Percentiles rank a stretch among this genome's conserved stretches.
Conservation (phyloP, 805 yeast species). For the Debaryomyces maramus region DNA sequence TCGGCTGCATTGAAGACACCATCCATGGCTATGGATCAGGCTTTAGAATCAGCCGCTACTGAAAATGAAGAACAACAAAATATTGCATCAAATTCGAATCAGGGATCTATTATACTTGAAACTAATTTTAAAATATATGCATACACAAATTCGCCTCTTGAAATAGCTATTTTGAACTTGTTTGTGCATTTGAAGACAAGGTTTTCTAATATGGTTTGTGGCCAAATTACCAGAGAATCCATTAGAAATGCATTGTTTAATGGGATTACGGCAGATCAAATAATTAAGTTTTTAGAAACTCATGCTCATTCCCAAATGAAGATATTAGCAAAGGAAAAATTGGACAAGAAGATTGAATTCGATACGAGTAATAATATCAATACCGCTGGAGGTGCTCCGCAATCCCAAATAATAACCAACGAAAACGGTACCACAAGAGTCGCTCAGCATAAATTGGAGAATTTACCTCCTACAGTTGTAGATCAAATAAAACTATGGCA, state of each 20-base stretch:
- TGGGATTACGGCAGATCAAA: conserved; percentile 95
- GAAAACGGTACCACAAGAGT: conserved; percentile 21
- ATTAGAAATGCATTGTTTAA: conserved; percentile 77
- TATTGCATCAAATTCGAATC: conserved; percentile 18
- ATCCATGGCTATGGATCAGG: conserved; percentile 71
- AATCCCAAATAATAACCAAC: conserved; percentile 21
- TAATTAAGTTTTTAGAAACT: conserved; percentile 80
- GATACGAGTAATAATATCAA: conserved; percentile 52
- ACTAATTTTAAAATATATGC: conserved; percentile 93
- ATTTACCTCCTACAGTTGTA: conserved; percentile 92
- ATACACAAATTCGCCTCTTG: conserved; percentile 90
- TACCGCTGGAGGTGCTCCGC: conserved; percentile 44
- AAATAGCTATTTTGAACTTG: conserved; percentile 85
- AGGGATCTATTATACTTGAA: conserved; percentile 82
- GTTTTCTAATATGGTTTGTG: conserved; percentile 89
- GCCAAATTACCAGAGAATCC: conserved; percentile 90
- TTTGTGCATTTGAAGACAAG: conserved; percentile 85
- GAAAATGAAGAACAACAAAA: conserved; percentile 18
- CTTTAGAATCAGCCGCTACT: conserved; percentile 34
- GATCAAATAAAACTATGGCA: conserved; percentile 98
- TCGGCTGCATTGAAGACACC: conserved; percentile 70
- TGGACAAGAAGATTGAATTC: conserved; percentile 66
- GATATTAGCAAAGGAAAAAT: conserved; percentile 64
- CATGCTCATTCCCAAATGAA: conserved; percentile 95
- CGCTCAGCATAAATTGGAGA: conserved; percentile 53